Evolutionary conservation across 2,329 filamentous ascomycete species (phyloP).

Genomic region (Fusarium dimerum): DNA sequence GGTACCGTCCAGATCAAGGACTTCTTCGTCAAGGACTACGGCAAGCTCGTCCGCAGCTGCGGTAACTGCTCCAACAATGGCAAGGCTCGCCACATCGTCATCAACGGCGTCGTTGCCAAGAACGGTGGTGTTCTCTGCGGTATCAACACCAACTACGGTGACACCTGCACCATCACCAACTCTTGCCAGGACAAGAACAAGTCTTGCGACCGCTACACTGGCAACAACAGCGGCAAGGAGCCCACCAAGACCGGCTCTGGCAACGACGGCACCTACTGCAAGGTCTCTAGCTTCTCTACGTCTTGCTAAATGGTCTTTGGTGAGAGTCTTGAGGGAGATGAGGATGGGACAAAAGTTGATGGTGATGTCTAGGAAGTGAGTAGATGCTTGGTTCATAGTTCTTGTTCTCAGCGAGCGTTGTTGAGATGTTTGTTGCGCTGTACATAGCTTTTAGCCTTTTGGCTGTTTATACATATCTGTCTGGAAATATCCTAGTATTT

Average conservation of each 20-base stretch:
- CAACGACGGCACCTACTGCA: conserved; percentile 23
- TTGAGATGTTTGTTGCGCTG: neutral
- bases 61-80: conserved; percentile 37
- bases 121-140: conserved; percentile 25
- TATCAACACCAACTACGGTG: conserved; percentile 29
- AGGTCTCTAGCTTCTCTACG: conserved; percentile 8
- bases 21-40: conserved; percentile 36
- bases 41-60: conserved; percentile 52
- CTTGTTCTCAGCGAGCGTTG: neutral
- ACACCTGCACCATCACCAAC: conserved; percentile 27
- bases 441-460: neutral
- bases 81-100: conserved; percentile 21
- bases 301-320: conserved; percentile 10
- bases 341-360: neutral
- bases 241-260: conserved; percentile 27
- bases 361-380: no score
- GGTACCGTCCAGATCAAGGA: conserved; percentile 41
- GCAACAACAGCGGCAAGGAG: conserved; percentile 22
- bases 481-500: neutral
- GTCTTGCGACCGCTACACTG: conserved; percentile 21
- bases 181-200: conserved; percentile 24
- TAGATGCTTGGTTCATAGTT: neutral
- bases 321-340: neutral
- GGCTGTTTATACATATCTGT: neutral
- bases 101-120: conserved; percentile 21